Percentiles rank a stretch among this genome's conserved stretches.
These are phyloP conservation scores for Cyberlindnera saturnus DNA, from an alignment of 805 yeast genomes.

Conservation along the genomic window DNA sequence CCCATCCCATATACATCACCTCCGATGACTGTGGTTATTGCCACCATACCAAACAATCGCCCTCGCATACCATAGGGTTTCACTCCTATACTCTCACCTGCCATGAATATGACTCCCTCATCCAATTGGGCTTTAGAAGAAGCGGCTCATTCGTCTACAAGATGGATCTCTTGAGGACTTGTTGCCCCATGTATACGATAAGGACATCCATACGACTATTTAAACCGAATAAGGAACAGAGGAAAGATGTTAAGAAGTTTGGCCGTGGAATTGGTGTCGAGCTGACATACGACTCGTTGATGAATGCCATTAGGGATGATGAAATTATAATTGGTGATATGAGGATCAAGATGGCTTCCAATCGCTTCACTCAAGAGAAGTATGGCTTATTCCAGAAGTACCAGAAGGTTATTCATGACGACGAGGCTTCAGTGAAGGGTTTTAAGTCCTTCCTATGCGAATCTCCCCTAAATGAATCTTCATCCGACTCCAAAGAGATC, in stretches of 20 bases:
- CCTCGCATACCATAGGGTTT: conserved; percentile 31
- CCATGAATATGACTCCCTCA: conserved; percentile 52
- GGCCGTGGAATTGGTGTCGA: neutral
- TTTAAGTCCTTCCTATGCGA: conserved; percentile 67
- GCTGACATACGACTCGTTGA: neutral
- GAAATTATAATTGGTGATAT: conserved; percentile 12
- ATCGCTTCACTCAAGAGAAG: conserved; percentile 50
- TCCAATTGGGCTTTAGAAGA: conserved; percentile 73
- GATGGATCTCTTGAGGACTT: conserved; percentile 63
- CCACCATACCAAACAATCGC: conserved; percentile 28
- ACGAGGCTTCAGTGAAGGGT: conserved; percentile 38
- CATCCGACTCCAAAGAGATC: neutral
- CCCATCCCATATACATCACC: conserved; percentile 39
- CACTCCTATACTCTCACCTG: conserved; percentile 40
- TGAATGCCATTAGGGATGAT: neutral
- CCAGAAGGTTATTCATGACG: conserved; percentile 67
- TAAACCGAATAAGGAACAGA: conserved; percentile 56
- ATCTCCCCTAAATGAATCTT: conserved; percentile 43
- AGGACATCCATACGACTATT: conserved; percentile 47
- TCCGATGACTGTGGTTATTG: conserved; percentile 70
- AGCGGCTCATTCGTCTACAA: conserved; percentile 65
- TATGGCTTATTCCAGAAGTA: conserved; percentile 58
- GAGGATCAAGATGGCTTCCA: conserved; percentile 45
- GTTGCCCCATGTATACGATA: conserved; percentile 78
- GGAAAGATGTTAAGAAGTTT: conserved; percentile 60